Evolutionary conservation across 768 basidiomycete species (phyloP), one percentile per base, ranked within the genome.

Genomic region (Cubamyces sp.): DNA sequence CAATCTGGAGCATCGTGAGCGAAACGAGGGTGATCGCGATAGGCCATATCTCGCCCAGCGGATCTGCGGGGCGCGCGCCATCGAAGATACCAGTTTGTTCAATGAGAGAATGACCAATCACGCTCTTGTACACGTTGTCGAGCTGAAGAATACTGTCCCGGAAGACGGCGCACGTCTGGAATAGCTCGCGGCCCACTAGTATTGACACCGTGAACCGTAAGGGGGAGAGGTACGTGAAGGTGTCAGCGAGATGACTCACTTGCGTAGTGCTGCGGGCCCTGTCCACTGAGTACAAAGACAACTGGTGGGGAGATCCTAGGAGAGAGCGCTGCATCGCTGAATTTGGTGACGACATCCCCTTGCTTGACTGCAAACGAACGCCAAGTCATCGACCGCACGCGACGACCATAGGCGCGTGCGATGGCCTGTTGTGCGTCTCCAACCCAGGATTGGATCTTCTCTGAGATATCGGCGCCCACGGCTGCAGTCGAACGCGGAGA

Each of bases 1-100:
- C 82, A 11, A 83, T 77, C 62, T 83, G 82, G 52, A 81, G 63
- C 65, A 83, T 79, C 1, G 78, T 69, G 21, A 82, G 64, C 1
- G 80, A 69, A 2, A 80, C 80, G 4, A 82, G 70, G 15, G 74
- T 80, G 9, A 80, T 54, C 0, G 73, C 65, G 9, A 80, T 77
- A 2, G 74, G 71, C 74, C 74, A 75, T 1, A 64, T 52, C 14
- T 65, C 58, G n/a, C 64, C 58, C 14, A 66, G 30, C 21, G 53
- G 50, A 3, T 60, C 61, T 19, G 59, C 45, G n/a, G 64, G 49
- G 12, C 37, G 54, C 21, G 55, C 46, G 23, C 64, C 65, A 5
- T 40, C 65, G 65, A 81, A 82, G 9, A 82, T 69, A 1, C 79
- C 80, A 23, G 69, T 71, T 30, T 68, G 64, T 18, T 67, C 53